A percentile compares a stretch with the other conserved stretches of the same genome.
Conservation (phyloP, 2,329 filamentous ascomycete species). For the Hyphodiscus sp. region DNA sequence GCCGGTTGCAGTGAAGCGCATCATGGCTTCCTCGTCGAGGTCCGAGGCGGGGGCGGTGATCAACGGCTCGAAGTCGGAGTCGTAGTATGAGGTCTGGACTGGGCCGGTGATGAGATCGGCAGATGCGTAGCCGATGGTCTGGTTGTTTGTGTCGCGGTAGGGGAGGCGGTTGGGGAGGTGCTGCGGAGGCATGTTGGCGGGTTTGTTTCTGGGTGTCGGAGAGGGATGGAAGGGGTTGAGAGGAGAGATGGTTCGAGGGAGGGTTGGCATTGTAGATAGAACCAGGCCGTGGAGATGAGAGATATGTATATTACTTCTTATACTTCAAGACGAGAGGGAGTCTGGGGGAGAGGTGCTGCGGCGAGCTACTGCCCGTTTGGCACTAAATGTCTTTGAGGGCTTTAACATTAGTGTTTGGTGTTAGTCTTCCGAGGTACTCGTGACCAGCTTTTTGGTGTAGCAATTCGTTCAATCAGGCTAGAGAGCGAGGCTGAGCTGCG, state of each 20-base stretch:
- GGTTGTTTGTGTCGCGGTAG: background rate
- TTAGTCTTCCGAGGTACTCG: too few species aligned
- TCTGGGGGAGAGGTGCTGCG: background rate
- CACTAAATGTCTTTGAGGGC: background rate
- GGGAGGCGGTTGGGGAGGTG: background rate
- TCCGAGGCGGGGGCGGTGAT: constrained; percentile 8
- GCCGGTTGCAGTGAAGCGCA: constrained; percentile 24
- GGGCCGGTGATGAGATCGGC: background rate
- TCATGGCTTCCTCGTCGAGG: constrained; percentile 8
- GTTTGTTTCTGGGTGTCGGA: background rate
- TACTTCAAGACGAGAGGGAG: background rate
- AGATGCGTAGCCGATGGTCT: background rate
- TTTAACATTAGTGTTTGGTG: background rate
- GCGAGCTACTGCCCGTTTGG: background rate
- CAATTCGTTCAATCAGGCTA: background rate
- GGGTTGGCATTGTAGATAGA: background rate
- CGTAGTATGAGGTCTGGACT: constrained; percentile 6
- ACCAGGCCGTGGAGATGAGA: too few species aligned
- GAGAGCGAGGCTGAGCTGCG: background rate
- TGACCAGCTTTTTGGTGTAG: background rate
- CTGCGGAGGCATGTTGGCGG: background rate
- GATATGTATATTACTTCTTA: background rate
- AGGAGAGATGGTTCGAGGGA: background rate
- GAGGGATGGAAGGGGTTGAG: background rate
- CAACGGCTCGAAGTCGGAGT: constrained; percentile 24